Percentiles rank a stretch among this genome's conserved stretches.
Evolutionary conservation across 345 rosid genomes (phyloP).

Genomic region (Salix dunnii): DNA sequence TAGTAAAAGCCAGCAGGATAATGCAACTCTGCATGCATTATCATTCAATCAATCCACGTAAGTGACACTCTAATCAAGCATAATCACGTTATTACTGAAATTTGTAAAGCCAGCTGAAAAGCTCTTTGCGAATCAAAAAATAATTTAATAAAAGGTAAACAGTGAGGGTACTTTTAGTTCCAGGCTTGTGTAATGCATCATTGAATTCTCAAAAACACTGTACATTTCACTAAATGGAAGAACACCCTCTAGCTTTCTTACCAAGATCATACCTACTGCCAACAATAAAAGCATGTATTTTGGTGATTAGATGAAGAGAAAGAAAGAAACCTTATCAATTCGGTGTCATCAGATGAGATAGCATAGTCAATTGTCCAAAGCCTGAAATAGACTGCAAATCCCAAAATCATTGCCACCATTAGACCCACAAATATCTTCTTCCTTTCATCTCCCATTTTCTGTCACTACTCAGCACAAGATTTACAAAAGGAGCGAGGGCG

Average conservation of each 20-base stretch:
- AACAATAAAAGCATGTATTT: not conserved
- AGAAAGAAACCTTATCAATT: slow-evolving; percentile 53
- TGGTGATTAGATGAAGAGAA: not conserved
- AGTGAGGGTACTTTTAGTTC: not conserved
- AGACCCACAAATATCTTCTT: slow-evolving; percentile 46
- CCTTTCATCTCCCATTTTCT: slow-evolving; percentile 46
- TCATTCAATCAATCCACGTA: not conserved
- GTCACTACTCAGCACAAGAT: not conserved
- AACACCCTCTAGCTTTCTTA: not conserved
- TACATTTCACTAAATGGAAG: not conserved
- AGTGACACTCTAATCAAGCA: not conserved
- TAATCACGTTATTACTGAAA: not conserved
- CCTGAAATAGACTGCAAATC: slow-evolving; percentile 58
- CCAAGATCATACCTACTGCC: not conserved
- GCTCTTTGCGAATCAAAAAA: not conserved
- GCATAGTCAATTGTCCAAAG: slow-evolving; percentile 79
- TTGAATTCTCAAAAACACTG: not conserved
- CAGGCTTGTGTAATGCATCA: not conserved
- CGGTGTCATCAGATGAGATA: slow-evolving; percentile 58
- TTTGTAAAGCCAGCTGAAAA: not conserved
- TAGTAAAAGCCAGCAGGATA: not conserved
- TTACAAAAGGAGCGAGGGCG: not conserved
- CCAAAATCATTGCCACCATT: slow-evolving; percentile 51
- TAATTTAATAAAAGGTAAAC: not conserved
- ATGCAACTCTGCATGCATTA: not conserved